Base-by-base conservation (phyloP, 2,329 filamentous ascomycete species). In the Stenocarpella maydis region DNA sequence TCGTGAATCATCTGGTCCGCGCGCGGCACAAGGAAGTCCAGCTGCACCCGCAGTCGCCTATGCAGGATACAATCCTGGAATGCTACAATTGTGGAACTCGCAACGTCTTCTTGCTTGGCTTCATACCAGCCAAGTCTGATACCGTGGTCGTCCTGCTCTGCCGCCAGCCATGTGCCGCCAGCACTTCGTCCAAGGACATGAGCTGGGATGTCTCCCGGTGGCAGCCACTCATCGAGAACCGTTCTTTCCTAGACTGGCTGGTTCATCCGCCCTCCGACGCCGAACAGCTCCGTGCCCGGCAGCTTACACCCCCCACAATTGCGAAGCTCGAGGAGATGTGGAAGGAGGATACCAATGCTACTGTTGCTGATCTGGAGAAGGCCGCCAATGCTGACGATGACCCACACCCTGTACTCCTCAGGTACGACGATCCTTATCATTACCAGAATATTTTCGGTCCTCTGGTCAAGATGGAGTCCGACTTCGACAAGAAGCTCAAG, bases 21-120 rank as follows among this genome's bases (percentile, higher is more conserved):
- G 95, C 97, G 73, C 92, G 96, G 73, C 96, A 99, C 85, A 99
- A 98, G 85, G 97, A 99, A 83, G 96, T 99, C 65, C 95, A 98
- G 80, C 89, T 99, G 67, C 96, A 99, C 79, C 95, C 96, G 9
- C 90, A 91, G 74, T 98, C 96, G 21, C 91, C 94, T 9, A 90
- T 99, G 14, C 96, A 96, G 73, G 97, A 99, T 78, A 99, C 96
- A 0, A 93, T 97, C 45, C 88, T 99, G 72, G 96, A 99, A 84
- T 99, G 96, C 83, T 99, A 99, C 84, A 98, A 98, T 82, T 99
- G 96, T 80, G 96, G 95, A 55, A 98, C 94, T n/a, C 98, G 98
- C 83, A 99, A 99, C 79, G 95, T 98, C 60, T 99, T 99, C 75
- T 86, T 98, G 43, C 90, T 99, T 34, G 96, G 96, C 8, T 99